Evolutionary conservation across 2,329 filamentous ascomycete species (phyloP), one percentile per base, ranked within the genome.

Genomic region (Fusarium siculi): DNA sequence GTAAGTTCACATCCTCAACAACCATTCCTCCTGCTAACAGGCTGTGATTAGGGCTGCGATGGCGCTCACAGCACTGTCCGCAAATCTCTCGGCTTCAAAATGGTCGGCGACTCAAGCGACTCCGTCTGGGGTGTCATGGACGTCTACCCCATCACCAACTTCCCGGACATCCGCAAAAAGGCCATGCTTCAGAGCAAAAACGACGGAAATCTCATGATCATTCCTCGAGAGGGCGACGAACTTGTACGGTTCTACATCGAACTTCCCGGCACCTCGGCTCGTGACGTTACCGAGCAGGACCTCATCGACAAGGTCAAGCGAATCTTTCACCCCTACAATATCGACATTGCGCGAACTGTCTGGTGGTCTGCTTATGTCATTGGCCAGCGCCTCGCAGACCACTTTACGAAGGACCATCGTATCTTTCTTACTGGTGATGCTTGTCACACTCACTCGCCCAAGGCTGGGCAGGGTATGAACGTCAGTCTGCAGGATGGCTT

Each of bases 381-480:
- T 50, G 91, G 91, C 0, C 91, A 93, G 76, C 85, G 92, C 1
- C 56, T 76, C 2, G 66, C 72, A 0, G 70, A 77, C 1, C 68
- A 63, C 4, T 77, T 78, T 10, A 87, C 92, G 0, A 84, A 84
- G 11, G 80, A 84, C 18, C 85, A 87, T 30, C 86, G 91, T 8
- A 84, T 95, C 14, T 94, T 95, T 76, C 83, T 94, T 6, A 90
- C 91, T 0, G 92, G 92, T 5, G 92, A 74, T 34, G 75, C 91
- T 90, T 79, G 91, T 87, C 74, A 76, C 83, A 88, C 78, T 84
- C 86, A 14, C 9, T 71, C 70, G 1, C 90, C 90, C 10, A 92
- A 92, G 76, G 90, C 89, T 2, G 90, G 90, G 2, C 90, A 93
- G 78, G 91, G 92, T 14, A 93, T 93, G 91, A 93, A 93, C 70